Evolutionary conservation across 768 basidiomycete genomes (phyloP), one percentile per base, ranked within the genome.

Genomic region (Kwoniella mangroviensis): DNA sequence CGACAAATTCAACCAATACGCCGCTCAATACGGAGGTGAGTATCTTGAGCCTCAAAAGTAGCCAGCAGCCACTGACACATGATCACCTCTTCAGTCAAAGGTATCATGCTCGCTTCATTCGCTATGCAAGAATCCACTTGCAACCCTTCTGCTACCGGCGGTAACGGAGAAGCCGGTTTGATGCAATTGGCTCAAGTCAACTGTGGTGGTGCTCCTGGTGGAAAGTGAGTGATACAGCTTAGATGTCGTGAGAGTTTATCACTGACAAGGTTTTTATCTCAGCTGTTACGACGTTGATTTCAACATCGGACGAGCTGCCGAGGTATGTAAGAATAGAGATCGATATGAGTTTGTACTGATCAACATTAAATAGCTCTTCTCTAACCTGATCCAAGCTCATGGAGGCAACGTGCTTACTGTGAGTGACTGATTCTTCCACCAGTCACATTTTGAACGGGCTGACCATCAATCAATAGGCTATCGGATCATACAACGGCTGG

Each of bases 71-170:
- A 58, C 58, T n/a, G n/a, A 21, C 54, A 73, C 86, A 13, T 49
- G 19, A 19, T 49, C 94, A 40, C 91, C 41, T 11, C 9, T 34
- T 17, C 52, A 68, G 61, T 69, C 26, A 69, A 69, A 52, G 68
- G 68, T 28, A 92, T 94, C 79, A 84, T 95, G 73, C 82, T 95
- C 45, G 93, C 93, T 2, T 87, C 92, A 0, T 90, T 96, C 73
- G 92, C 93, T 41, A 90, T 96, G 90, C 93, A 95, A 81, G 94
- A 96, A 81, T 89, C 88, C 41, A 85, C 85, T 49, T 96, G 93
- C 86, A 89, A 90, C 73, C 86, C 89, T 2, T 68, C 83, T 17
- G 87, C 87, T 6, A 85, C 88, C 55, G 93, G 93, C 62, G 90
- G 89, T 17, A 91, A 85, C 22, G 91, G 92, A 54, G 93, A 94